Conservation (phyloP, 495 filamentous ascomycete species). For the Cercophora newfieldiana region DNA sequence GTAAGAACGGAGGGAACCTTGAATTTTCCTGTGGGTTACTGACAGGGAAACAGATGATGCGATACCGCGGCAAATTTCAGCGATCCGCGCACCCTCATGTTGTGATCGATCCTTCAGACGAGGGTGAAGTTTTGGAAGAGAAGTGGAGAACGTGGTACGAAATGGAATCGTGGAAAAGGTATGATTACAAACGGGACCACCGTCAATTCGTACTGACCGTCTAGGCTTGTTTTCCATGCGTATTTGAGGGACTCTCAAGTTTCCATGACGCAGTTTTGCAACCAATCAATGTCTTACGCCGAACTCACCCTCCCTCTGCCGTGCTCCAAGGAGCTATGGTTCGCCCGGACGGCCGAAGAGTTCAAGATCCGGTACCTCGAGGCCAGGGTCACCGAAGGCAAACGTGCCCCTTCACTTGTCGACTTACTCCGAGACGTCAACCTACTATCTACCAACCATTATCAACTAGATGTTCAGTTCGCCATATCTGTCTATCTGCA, state of each 20-base stretch:
- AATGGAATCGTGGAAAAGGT: conserved; percentile 56
- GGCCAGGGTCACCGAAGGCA: conserved; percentile 27
- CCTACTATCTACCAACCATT: conserved; percentile 39
- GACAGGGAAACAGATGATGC: conserved; percentile 43
- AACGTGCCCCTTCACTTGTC: conserved; percentile 47
- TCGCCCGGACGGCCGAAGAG: conserved; percentile 52
- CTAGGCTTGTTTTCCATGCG: conserved; percentile 56
- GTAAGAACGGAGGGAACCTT: conserved; percentile 12
- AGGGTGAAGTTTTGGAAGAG: conserved; percentile 47
- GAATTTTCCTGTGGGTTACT: neutral
- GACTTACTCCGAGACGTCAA: conserved; percentile 56
- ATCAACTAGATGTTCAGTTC: conserved; percentile 51
- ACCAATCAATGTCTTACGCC: conserved; percentile 61
- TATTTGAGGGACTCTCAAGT: conserved; percentile 60
- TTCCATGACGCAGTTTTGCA: conserved; percentile 57
- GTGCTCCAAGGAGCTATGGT: conserved; percentile 54
- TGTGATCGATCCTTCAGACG: conserved; percentile 44
- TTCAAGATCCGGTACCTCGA: conserved; percentile 57
- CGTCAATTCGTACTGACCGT: neutral
- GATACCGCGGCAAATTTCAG: conserved; percentile 43
- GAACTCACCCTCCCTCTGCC: conserved; percentile 63
- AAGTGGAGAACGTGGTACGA: conserved; percentile 64
- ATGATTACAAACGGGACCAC: neutral
- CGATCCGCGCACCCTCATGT: conserved; percentile 50
- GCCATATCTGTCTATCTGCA: conserved; percentile 55